A percentile compares a stretch with the other conserved stretches of the same genome.
These are phyloP conservation scores for Beauveria varroae DNA, from an alignment of 2,329 filamentous ascomycete genomes.

Conservation along the genomic window DNA sequence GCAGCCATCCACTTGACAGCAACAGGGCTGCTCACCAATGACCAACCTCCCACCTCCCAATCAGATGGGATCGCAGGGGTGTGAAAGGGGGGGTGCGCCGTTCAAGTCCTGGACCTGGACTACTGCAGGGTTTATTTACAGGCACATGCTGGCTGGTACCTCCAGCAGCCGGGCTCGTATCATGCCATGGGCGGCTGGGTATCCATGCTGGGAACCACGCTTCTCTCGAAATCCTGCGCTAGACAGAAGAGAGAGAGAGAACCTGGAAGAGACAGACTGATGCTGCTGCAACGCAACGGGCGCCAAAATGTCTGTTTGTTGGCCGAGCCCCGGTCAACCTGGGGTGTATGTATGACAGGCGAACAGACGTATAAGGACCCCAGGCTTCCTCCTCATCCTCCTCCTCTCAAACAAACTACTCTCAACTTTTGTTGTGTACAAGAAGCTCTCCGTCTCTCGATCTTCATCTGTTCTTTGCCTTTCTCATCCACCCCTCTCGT, in stretches of 20 bases:
- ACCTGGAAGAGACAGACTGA: neutral
- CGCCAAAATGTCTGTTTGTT: conserved; percentile 3
- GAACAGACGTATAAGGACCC: conserved; percentile 9
- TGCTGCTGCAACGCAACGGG: neutral
- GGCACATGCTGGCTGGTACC: neutral
- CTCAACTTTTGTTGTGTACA: neutral
- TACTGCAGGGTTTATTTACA: neutral
- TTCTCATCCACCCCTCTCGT: neutral
- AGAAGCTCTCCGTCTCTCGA: neutral
- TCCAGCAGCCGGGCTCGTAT: conserved; percentile 6
- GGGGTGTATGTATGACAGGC: neutral
- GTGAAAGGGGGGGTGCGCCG: neutral
- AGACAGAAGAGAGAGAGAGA: neutral
- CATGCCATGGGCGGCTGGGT: conserved; percentile 7
- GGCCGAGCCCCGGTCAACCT: neutral
- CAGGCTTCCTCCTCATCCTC: neutral
- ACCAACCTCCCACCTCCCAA: conserved; percentile 1
- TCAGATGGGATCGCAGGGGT: conserved; percentile 6
- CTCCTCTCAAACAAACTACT: neutral
- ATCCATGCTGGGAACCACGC: conserved; percentile 1
- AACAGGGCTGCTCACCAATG: neutral
- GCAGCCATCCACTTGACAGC: neutral
- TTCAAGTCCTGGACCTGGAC: too few relatives aligned
- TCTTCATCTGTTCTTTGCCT: neutral
- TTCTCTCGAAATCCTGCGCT: neutral